These are phyloP conservation scores for Aspergillus tanneri DNA, from an alignment of 2,329 filamentous ascomycete species.

Conservation along the genomic window DNA sequence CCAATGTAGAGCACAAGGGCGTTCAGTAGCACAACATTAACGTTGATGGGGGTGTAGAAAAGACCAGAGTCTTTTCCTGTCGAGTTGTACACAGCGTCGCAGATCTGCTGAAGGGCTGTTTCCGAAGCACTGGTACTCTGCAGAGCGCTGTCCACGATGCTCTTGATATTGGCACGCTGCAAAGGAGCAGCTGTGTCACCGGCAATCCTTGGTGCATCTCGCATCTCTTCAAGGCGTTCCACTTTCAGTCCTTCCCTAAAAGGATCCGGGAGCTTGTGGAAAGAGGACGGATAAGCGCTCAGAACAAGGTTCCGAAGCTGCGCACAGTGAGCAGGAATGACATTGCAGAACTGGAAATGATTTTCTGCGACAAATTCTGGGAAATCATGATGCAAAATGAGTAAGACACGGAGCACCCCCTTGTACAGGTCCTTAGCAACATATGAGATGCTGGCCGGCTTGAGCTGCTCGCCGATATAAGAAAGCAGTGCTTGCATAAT, in stretches of 20 bases:
- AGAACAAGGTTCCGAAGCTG: constrained; percentile 88
- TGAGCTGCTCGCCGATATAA: constrained; percentile 77
- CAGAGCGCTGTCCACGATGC: constrained; percentile 53
- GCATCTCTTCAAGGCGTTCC: constrained; percentile 73
- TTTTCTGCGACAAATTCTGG: constrained; percentile 89
- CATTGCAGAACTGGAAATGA: constrained; percentile 76
- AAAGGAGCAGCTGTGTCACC: constrained; percentile 58
- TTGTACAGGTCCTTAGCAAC: constrained; percentile 81
- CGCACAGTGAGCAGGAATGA: constrained; percentile 77
- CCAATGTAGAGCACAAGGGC: constrained; percentile 82
- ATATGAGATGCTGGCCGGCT: constrained; percentile 65
- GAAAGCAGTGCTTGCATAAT: constrained; percentile 70
- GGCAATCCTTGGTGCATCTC: constrained; percentile 63
- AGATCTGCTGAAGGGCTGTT: constrained; percentile 68
- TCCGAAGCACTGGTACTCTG: constrained; percentile 65
- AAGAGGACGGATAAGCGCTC: constrained; percentile 70
- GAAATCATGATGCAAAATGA: constrained; percentile 90
- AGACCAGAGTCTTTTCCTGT: constrained; percentile 61
- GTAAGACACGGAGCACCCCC: constrained; percentile 74
- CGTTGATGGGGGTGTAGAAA: constrained; percentile 65
- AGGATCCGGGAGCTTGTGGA: constrained; percentile 70
- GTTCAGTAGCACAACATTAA: constrained; percentile 71
- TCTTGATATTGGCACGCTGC: constrained; percentile 53
- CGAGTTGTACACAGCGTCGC: constrained; percentile 66
- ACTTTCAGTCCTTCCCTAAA: constrained; percentile 72